Evolutionary conservation across 306 rosid species (phyloP).

Genomic region (Dalbergia cochinchinensis): DNA sequence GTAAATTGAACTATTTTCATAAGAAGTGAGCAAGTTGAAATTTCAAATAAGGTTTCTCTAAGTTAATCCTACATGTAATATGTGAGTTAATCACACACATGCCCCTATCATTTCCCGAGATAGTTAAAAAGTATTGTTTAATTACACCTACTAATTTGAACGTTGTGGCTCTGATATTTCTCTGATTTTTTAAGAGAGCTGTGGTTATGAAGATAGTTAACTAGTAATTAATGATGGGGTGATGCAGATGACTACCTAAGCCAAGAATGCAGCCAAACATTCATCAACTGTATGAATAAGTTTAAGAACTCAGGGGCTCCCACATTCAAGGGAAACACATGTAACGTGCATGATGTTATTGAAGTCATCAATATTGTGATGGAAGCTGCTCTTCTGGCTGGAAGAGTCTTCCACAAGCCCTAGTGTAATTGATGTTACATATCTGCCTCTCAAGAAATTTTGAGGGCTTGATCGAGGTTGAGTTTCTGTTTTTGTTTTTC

Average conservation of each 20-base stretch:
- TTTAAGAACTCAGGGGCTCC: conserved; percentile 54
- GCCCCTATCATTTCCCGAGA: too few species aligned
- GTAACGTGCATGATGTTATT: conserved; percentile 68
- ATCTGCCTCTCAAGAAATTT: background rate
- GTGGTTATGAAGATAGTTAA: too few species aligned
- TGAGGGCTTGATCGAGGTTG: background rate
- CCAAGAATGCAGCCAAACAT: conserved; percentile 72
- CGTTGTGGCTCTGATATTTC: too few species aligned
- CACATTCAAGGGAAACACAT: conserved; percentile 71
- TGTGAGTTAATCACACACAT: too few species aligned
- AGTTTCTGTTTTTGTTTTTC: background rate
- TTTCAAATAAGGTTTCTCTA: too few species aligned
- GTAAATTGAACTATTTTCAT: too few species aligned
- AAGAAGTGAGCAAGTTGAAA: too few species aligned
- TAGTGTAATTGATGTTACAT: background rate
- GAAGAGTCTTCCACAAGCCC: conserved; percentile 73
- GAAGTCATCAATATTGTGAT: conserved; percentile 66
- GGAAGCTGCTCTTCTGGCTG: conserved; percentile 83
- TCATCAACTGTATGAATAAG: conserved; percentile 66
- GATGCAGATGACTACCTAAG: conserved; percentile 81
- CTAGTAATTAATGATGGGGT: background rate
- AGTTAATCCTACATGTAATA: too few species aligned
- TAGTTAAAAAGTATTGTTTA: too few species aligned
- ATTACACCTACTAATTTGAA: too few species aligned
- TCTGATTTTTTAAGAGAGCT: too few species aligned